Percentiles rank a stretch among this genome's conserved stretches.
phyloP scores from a whole-genome alignment of 129 eudicot genomes.

The Erigeron canadensis region DNA sequence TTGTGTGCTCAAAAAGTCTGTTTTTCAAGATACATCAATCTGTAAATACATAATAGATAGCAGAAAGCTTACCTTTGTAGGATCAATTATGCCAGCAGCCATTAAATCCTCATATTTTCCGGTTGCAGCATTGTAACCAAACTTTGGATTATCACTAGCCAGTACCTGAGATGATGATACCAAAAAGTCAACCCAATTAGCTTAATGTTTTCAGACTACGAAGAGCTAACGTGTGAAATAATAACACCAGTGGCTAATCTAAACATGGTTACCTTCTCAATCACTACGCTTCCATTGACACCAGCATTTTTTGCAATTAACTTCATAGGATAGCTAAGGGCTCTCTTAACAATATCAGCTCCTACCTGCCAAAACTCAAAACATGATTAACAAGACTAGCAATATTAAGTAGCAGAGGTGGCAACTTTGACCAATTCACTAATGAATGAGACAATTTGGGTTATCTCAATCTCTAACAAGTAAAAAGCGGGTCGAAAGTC shows the following conservation, averaged over 20 bases:
- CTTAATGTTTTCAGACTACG: not conserved
- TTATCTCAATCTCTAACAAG: no score
- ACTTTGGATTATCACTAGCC: slow-evolving; percentile 40
- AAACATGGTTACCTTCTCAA: slow-evolving; percentile 54
- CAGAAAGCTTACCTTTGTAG: slow-evolving; percentile 45
- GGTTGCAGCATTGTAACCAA: slow-evolving; percentile 63
- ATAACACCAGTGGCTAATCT: no score
- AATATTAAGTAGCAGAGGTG: no score
- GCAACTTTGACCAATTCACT: no score
- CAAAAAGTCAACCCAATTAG: not conserved
- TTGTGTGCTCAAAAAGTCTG: no score
- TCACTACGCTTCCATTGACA: slow-evolving; percentile 58
- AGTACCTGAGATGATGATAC: slow-evolving; percentile 31
- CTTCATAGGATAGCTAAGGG: slow-evolving; percentile 54
- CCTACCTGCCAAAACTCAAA: slow-evolving; percentile 42
- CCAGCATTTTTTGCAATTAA: slow-evolving; percentile 36
- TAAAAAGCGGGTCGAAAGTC: no score
- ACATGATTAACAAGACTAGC: not conserved
- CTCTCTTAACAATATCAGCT: slow-evolving; percentile 65
- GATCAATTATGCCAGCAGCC: slow-evolving; percentile 75
- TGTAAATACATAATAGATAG: not conserved
- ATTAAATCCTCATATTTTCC: slow-evolving; percentile 59
- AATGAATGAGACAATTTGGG: no score
- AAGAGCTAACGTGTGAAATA: not conserved
- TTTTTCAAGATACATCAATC: not conserved